Evolutionary conservation across 2,329 filamentous ascomycete species (phyloP).

Genomic region (Xylaria sp.): DNA sequence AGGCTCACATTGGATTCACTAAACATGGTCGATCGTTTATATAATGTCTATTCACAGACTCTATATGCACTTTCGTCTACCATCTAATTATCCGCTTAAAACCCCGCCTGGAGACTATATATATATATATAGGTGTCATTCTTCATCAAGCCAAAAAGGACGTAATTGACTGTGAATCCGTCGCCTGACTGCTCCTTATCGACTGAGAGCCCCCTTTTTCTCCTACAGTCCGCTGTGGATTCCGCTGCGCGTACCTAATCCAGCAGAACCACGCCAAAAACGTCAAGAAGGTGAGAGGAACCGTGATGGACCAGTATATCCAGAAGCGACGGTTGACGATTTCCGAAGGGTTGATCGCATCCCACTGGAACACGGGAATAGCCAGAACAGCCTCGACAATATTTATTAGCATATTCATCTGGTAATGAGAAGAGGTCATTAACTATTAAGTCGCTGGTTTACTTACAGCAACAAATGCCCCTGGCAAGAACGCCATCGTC

Average conservation of each 20-base stretch:
- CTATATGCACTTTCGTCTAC: too few relatives aligned
- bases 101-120: too few relatives aligned
- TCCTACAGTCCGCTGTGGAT: background rate
- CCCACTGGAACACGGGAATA: background rate
- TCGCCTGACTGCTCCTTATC: background rate
- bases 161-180: background rate
- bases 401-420: background rate
- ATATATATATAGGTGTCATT: too few relatives aligned
- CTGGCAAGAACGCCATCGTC: background rate
- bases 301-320: background rate
- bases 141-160: too few relatives aligned
- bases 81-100: too few relatives aligned
- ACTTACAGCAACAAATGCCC: background rate
- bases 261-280: background rate
- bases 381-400: background rate
- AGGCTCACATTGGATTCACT: too few relatives aligned
- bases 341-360: background rate
- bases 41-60: too few relatives aligned
- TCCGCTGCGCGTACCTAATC: background rate
- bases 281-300: background rate
- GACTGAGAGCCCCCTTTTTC: background rate
- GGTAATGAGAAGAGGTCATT: background rate
- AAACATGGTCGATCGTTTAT: too few relatives aligned
- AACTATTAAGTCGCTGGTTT: background rate
- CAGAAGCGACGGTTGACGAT: background rate